These are phyloP conservation scores for Brasilioporus rufonigricans DNA, from an alignment of 768 basidiomycete genomes.

Conservation along the genomic window DNA sequence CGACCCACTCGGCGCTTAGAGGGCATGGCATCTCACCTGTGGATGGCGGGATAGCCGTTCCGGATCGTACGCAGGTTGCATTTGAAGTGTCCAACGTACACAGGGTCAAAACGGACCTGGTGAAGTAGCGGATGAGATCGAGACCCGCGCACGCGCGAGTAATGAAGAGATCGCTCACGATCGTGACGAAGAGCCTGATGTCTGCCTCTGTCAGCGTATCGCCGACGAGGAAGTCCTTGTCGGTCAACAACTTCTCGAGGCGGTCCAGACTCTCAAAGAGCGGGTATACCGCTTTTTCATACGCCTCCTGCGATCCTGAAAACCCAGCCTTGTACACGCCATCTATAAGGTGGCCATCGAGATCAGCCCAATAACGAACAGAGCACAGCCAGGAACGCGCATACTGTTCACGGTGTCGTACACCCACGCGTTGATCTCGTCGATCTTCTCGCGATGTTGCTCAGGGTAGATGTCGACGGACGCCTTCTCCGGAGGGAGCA, in stretches of 20 bases:
- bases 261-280: conserved; percentile 81
- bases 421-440: conserved; percentile 81
- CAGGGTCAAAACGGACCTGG: conserved; percentile 86
- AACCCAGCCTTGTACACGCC: conserved; percentile 92
- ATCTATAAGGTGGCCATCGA: conserved; percentile 45
- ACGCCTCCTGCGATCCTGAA: conserved; percentile 76
- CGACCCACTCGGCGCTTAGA: neutral
- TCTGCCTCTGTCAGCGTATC: conserved; percentile 80
- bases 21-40: conserved; percentile 38
- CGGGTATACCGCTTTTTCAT: conserved; percentile 69
- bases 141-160: neutral
- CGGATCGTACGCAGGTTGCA: conserved; percentile 88
- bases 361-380: neutral
- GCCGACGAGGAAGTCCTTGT: conserved; percentile 85
- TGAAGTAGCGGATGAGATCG: neutral
- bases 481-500: conserved; percentile 64
- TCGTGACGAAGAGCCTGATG: conserved; percentile 86
- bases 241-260: conserved; percentile 72
- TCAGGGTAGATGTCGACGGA: conserved; percentile 77
- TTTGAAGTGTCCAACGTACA: conserved; percentile 92
- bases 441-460: conserved; percentile 70
- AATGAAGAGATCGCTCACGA: conserved; percentile 45
- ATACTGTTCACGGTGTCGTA: conserved; percentile 82
- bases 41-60: conserved; percentile 80
- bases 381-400: conserved; percentile 22